Evolutionary conservation across 352 stramenopile genomes (phyloP), one percentile per base, ranked within the genome.

Genomic region (Globisporangium yorkense): DNA sequence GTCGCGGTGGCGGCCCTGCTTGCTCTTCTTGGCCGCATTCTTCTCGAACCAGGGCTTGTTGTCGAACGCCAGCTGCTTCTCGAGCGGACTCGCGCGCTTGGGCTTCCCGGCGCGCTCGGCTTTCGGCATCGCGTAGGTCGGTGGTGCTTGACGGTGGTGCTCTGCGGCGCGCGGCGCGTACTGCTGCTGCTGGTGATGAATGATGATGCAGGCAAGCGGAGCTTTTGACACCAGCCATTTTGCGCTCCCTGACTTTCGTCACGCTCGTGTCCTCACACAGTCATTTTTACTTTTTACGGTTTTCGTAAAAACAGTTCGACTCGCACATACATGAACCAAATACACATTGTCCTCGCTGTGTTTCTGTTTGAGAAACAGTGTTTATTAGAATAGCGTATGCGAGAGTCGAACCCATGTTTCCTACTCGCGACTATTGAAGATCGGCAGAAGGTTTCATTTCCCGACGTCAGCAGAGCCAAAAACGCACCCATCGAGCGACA

Each of bases 21-120:
- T 75, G 29, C 61, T 39, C 48, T 66, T 63, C 59, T 77, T 77
- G 47, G 61, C 64, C 4, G 57, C 55, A 62, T 72, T 76, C 64
- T 77, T 80, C 56, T 93, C 81, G 54, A 88, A 95, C 84, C 84
- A 93, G 20, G 85, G 83, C 74, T 89, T 95, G 58, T 85, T 81
- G 66, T 95, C 85, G 63, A 74, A 90, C 49, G 83, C 83, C 33
- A 95, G 68, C 63, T 95, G 85, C 74, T 92, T 92, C 67, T 92
- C 85, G 40, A 95, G 73, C 72, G 85, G 83, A 66, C 78, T 89
- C 55, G 85, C 76, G 62, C 85, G 85, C 68, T 95, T 95, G 41
- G 80, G 77, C 69, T 93, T 95, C 50, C 77, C 74, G 21, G 16
- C 12, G 45, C 77, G 77, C 40, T 77, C 68, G 53, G 72, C 69